These are phyloP conservation scores for Diplocarpon mali DNA, from an alignment of 2,329 filamentous ascomycete species.

Conservation along the genomic window DNA sequence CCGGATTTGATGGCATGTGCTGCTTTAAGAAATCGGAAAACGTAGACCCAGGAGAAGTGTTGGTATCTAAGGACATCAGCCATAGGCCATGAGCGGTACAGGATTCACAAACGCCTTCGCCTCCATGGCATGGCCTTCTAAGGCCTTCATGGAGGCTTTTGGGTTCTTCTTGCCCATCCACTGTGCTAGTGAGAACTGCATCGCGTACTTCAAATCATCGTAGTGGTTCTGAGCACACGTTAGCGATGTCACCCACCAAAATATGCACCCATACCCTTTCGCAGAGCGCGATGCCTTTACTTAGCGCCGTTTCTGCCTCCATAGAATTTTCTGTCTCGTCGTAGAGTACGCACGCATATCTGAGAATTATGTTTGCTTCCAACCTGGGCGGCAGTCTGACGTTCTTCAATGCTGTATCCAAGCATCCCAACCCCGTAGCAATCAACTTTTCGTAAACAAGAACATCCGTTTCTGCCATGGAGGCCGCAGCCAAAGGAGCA, in stretches of 20 bases:
- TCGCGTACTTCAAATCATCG: slow-evolving; percentile 62
- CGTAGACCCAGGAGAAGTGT: slow-evolving; percentile 64
- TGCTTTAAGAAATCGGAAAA: slow-evolving; percentile 63
- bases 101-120: slow-evolving; percentile 45
- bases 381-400: slow-evolving; percentile 49
- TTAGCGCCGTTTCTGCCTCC: slow-evolving; percentile 61
- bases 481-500: slow-evolving; percentile 37
- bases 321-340: slow-evolving; percentile 66
- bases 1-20: slow-evolving; percentile 54
- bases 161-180: slow-evolving; percentile 59
- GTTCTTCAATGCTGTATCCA: slow-evolving; percentile 57
- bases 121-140: slow-evolving; percentile 59
- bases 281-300: slow-evolving; percentile 59
- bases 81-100: not conserved
- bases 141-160: slow-evolving; percentile 60
- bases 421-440: slow-evolving; percentile 59
- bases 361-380: slow-evolving; percentile 57
- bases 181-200: slow-evolving; percentile 62
- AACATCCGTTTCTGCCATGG: slow-evolving; percentile 38
- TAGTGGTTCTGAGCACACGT: slow-evolving; percentile 37
- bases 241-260: slow-evolving; percentile 9
- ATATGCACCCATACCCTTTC: slow-evolving; percentile 41
- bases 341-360: slow-evolving; percentile 60
- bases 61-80: slow-evolving; percentile 36
- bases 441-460: slow-evolving; percentile 63